These are phyloP conservation scores for Pochonia chlamydosporia DNA, from an alignment of 2,329 filamentous ascomycete genomes.

Conservation along the genomic window DNA sequence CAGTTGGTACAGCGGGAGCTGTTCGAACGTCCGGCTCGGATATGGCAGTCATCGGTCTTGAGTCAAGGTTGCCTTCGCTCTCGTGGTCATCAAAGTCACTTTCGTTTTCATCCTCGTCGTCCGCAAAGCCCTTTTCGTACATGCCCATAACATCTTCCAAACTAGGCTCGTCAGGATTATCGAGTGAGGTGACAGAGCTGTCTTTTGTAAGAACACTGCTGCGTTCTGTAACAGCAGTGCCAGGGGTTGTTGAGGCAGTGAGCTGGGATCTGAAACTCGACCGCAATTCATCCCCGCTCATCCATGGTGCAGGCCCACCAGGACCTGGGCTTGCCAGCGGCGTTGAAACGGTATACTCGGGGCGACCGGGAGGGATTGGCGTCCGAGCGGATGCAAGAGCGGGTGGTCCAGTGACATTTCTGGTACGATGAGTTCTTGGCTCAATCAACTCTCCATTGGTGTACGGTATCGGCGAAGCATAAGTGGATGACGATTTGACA, in stretches of 20 bases:
- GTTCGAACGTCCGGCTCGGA: constrained; percentile 4
- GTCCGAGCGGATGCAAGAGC: constrained; percentile 19
- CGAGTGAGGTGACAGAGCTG: constrained; percentile 64
- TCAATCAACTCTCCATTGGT: constrained; percentile 36
- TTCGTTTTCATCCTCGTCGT: constrained; percentile 34
- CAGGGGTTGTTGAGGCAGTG: constrained; percentile 50
- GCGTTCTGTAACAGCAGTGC: constrained; percentile 65
- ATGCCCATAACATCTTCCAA: constrained; percentile 66
- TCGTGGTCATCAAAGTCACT: constrained; percentile 15
- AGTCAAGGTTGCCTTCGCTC: constrained; percentile 2
- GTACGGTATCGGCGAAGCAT: constrained; percentile 35
- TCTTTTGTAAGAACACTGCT: constrained; percentile 77
- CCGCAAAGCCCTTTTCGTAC: constrained; percentile 58
- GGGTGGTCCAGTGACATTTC: constrained; percentile 21
- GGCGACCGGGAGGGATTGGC: constrained; percentile 17
- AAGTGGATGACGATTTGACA: constrained; percentile 38
- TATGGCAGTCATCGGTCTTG: constrained; percentile 9
- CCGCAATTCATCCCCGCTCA: constrained; percentile 45
- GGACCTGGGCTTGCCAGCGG: constrained; percentile 17
- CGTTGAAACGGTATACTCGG: constrained; percentile 33
- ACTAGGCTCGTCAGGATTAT: constrained; percentile 50
- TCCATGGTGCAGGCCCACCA: constrained; percentile 38
- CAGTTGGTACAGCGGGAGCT: background rate
- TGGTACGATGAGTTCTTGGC: constrained; percentile 20
- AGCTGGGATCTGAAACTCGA: constrained; percentile 53